Evolutionary conservation across 352 stramenopile genomes (phyloP).

Genomic region (Phytophthora boehmeriae): DNA sequence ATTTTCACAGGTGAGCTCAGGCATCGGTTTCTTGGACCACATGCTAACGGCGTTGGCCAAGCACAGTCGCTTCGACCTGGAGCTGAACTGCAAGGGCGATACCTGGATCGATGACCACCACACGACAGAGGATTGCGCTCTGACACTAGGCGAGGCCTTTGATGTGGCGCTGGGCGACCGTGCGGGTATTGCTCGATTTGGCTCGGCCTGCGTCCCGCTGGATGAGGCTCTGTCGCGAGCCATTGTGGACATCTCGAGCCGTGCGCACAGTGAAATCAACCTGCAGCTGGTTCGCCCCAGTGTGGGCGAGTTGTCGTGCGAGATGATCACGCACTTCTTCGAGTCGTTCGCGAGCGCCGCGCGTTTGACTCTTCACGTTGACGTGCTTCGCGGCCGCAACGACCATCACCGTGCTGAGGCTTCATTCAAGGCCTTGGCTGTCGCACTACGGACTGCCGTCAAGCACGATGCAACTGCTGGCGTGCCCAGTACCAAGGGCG

Average conservation of each 20-base stretch:
- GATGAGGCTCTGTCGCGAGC: constrained; percentile 92
- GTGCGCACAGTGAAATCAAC: constrained; percentile 91
- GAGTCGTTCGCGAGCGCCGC: constrained; percentile 93
- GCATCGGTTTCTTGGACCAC: constrained; percentile 93
- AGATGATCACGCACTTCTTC: constrained; percentile 97
- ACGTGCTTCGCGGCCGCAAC: constrained; percentile 91
- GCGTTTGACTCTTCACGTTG: constrained; percentile 92
- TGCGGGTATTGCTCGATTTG: constrained; percentile 89
- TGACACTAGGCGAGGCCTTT: constrained; percentile 93
- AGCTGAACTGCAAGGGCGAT: constrained; percentile 92
- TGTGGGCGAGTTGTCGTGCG: constrained; percentile 88
- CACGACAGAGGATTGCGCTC: constrained; percentile 94
- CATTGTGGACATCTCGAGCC: constrained; percentile 95
- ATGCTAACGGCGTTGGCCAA: constrained; percentile 91
- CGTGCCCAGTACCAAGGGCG: constrained; percentile 92
- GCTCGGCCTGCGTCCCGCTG: constrained; percentile 87
- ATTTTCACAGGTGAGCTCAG: constrained; percentile 71
- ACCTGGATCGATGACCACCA: constrained; percentile 98
- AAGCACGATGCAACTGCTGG: constrained; percentile 78
- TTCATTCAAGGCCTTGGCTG: constrained; percentile 92
- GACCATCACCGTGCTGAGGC: constrained; percentile 93
- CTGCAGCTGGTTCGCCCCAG: constrained; percentile 86
- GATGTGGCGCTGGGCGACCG: constrained; percentile 91
- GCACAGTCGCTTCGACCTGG: constrained; percentile 91
- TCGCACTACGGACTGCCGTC: constrained; percentile 86